These are phyloP conservation scores for Sugiyamaella paludigena DNA, from an alignment of 1,139 yeast species.

Conservation along the genomic window DNA sequence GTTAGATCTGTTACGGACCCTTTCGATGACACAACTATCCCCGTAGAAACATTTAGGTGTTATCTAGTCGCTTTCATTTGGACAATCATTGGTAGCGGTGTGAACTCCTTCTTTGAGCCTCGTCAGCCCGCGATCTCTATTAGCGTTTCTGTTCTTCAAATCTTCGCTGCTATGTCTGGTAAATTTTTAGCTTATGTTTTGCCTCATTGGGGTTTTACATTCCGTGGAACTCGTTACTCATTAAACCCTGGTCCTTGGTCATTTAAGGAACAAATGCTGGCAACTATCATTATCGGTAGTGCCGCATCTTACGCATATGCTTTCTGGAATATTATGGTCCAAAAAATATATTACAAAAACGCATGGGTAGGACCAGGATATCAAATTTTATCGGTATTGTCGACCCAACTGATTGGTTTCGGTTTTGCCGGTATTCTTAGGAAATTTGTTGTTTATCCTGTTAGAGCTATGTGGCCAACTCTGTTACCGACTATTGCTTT, in stretches of 20 bases:
- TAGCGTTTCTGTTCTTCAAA: constrained; percentile 50
- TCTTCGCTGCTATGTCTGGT: constrained; percentile 56
- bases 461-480: constrained; percentile 57
- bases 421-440: constrained; percentile 64
- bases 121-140: constrained; percentile 53
- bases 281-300: constrained; percentile 47
- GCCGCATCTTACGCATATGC: constrained; percentile 47
- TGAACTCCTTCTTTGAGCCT: constrained; percentile 57
- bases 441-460: constrained; percentile 56
- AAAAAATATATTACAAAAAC: constrained; percentile 45
- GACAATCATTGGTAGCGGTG: constrained; percentile 53
- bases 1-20: constrained; percentile 49
- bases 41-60: constrained; percentile 49
- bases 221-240: constrained; percentile 40
- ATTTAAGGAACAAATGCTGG: constrained; percentile 65
- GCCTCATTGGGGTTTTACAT: constrained; percentile 49
- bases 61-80: constrained; percentile 55
- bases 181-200: constrained; percentile 40
- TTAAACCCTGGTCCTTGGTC: constrained; percentile 64
- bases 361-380: constrained; percentile 51
- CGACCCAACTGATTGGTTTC: constrained; percentile 60
- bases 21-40: constrained; percentile 42
- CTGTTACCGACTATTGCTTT: constrained; percentile 54
- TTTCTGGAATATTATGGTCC: constrained; percentile 46
- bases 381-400: constrained; percentile 49